phyloP scores from a whole-genome alignment of 176 grass and related monocot species.

The Triticum aestivum region DNA sequence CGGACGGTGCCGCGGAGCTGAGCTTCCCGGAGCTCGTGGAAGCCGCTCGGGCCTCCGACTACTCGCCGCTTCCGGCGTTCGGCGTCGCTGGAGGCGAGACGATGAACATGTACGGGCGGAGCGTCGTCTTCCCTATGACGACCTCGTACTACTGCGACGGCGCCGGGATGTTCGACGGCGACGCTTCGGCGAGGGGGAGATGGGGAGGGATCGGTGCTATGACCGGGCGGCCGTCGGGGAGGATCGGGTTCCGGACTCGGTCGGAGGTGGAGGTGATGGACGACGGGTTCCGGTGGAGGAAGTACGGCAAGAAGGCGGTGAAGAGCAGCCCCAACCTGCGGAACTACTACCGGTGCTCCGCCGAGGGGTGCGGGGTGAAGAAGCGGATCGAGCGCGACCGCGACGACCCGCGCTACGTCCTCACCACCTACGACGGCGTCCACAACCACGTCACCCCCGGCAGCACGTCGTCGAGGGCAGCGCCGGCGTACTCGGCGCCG shows the following conservation, averaged over 20 bases:
- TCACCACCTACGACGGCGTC: constrained; percentile 92
- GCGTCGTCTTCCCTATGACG: background rate
- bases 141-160: background rate
- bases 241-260: constrained; percentile 85
- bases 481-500: background rate
- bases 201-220: background rate
- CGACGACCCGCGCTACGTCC: constrained; percentile 61
- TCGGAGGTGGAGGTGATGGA: constrained; percentile 84
- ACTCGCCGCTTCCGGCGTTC: background rate
- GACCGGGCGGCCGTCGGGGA: background rate
- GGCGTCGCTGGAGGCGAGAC: background rate
- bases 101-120: constrained; percentile 1
- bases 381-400: constrained; percentile 84
- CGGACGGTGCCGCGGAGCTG: background rate
- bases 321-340: constrained; percentile 97
- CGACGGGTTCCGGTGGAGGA: constrained; percentile 97
- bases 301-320: constrained; percentile 95
- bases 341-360: constrained; percentile 89
- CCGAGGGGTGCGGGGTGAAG: constrained; percentile 74
- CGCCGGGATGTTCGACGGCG: background rate
- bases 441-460: constrained; percentile 73
- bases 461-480: background rate
- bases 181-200: background rate
- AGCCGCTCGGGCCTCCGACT: background rate
- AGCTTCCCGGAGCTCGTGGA: constrained; percentile 1